These are phyloP conservation scores for Canariomyces notabilis DNA, from an alignment of 2,329 filamentous ascomycete species.

Conservation along the genomic window DNA sequence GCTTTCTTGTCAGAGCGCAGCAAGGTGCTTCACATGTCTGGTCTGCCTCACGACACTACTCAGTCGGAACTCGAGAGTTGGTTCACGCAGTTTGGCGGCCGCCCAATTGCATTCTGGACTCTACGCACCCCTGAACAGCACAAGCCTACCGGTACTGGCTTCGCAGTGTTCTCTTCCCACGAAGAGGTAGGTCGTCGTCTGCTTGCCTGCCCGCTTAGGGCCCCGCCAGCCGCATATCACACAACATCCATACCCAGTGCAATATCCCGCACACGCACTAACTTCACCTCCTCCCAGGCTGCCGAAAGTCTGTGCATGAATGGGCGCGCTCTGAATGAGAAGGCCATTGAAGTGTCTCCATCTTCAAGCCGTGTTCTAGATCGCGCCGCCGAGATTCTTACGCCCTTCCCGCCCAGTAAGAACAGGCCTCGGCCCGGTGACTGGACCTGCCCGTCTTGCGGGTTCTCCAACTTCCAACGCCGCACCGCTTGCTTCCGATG, in stretches of 20 bases:
- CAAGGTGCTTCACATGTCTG: slow-evolving; percentile 97
- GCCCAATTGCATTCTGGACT: slow-evolving; percentile 98
- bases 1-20: slow-evolving; percentile 94
- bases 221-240: neutral
- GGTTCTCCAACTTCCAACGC: slow-evolving; percentile 98
- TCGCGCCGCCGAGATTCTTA: slow-evolving; percentile 90
- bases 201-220: neutral
- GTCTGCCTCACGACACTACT: slow-evolving; percentile 93
- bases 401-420: slow-evolving; percentile 96
- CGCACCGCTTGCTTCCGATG: slow-evolving; percentile 98
- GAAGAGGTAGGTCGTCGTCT: slow-evolving; percentile 75
- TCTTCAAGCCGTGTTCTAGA: slow-evolving; percentile 96
- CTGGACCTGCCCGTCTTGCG: slow-evolving; percentile 98
- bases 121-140: slow-evolving; percentile 96
- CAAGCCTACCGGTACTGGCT: slow-evolving; percentile 97
- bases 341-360: slow-evolving; percentile 96
- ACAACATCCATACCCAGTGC: no score
- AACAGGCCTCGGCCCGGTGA: slow-evolving; percentile 95
- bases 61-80: slow-evolving; percentile 98
- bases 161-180: slow-evolving; percentile 97
- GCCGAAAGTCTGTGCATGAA: slow-evolving; percentile 99
- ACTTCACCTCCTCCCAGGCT: slow-evolving; percentile 55
- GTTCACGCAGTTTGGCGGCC: slow-evolving; percentile 98
- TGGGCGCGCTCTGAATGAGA: slow-evolving; percentile 93
- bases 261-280: no score